These are phyloP conservation scores for Cystobasidium tubakii DNA, from an alignment of 768 basidiomycete species.

Conservation along the genomic window DNA sequence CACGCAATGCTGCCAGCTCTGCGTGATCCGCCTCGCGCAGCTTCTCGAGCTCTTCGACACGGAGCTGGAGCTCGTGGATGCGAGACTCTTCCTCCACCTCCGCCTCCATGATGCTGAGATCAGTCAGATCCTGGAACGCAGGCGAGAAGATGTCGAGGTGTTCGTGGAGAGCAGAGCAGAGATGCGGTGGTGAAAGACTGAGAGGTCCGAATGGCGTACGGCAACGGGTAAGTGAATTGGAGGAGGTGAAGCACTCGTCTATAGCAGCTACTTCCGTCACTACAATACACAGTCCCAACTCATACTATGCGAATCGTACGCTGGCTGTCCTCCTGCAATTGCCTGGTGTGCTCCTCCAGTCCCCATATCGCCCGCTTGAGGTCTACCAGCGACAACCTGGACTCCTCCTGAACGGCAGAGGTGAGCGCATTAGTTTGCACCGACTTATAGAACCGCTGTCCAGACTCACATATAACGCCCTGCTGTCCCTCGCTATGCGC, in stretches of 20 bases:
- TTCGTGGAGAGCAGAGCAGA: not conserved
- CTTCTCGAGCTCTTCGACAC: conserved; percentile 30
- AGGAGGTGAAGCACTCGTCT: too few relatives aligned
- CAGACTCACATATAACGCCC: conserved; percentile 25
- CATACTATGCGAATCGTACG: conserved; percentile 25
- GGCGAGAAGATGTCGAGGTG: conserved; percentile 1
- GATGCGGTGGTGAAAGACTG: too few relatives aligned
- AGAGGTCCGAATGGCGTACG: not conserved
- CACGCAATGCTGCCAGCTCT: conserved; percentile 21
- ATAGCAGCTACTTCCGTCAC: too few relatives aligned
- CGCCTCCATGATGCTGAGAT: conserved; percentile 11
- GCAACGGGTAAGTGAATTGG: too few relatives aligned
- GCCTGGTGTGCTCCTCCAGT: conserved; percentile 16
- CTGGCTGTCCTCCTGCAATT: conserved; percentile 2
- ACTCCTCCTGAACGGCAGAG: conserved; percentile 13
- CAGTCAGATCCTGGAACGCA: not conserved
- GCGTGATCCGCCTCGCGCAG: conserved; percentile 13
- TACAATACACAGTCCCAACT: not conserved
- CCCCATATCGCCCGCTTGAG: conserved; percentile 23
- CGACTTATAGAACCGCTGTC: not conserved
- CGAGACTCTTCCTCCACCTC: conserved; percentile 24
- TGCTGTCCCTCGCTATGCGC: conserved; percentile 1
- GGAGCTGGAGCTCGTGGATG: conserved; percentile 23
- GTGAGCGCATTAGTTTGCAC: not conserved
- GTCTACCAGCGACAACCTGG: conserved; percentile 2